Evolutionary conservation across 164 flowering plant genomes (phyloP), one percentile per base, ranked within the genome.

Genomic region (Warburgia ugandensis): DNA sequence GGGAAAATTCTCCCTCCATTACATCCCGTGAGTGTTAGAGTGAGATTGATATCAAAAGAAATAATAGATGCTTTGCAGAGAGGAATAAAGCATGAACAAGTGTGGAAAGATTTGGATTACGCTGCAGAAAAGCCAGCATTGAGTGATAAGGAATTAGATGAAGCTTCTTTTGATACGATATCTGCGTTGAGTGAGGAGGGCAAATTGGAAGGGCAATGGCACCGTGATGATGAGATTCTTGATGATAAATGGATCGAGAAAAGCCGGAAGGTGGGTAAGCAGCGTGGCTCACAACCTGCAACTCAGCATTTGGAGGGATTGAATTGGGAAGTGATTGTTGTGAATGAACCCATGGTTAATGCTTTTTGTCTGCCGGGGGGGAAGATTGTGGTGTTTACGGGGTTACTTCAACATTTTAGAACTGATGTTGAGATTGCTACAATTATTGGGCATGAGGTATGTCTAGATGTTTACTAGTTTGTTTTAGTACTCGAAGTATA

Each of bases 321-420:
- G 71, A 79, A 84, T 45, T 84, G 97, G 97, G 97, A 91, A 56
- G 76, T 91, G 31, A 21, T 91, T 50, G 95, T 91, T 22, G 90
- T 91, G 50, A 46, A 91, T 50, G 84, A 81, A 31, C 86, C 87
- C 22, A 42, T 77, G 42, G 77, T 91, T 3, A 91, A 87, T 76
- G 98, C 98, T 1, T 83, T 87, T 35, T 91, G 98, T 55, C 68
- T 87, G 47, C 98, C 98, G 5, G 96, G 95, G 29, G 98, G 98
- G 42, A 91, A 84, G 72, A 83, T 91, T 52, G 86, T 87, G 21
- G 92, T 91, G 7, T 86, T 81, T 44, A 84, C 94, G 0, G 97
- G 97, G 5, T 70, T 88, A 72, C 72, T 88, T 5, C 54, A 76
- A 5, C 84, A 88, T 60, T 92, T 92, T 56, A 52, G 50, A 22